Percentiles rank a stretch among this genome's conserved stretches.
These are phyloP conservation scores for Auricularia sp. DNA, from an alignment of 768 basidiomycete genomes.

Conservation along the genomic window DNA sequence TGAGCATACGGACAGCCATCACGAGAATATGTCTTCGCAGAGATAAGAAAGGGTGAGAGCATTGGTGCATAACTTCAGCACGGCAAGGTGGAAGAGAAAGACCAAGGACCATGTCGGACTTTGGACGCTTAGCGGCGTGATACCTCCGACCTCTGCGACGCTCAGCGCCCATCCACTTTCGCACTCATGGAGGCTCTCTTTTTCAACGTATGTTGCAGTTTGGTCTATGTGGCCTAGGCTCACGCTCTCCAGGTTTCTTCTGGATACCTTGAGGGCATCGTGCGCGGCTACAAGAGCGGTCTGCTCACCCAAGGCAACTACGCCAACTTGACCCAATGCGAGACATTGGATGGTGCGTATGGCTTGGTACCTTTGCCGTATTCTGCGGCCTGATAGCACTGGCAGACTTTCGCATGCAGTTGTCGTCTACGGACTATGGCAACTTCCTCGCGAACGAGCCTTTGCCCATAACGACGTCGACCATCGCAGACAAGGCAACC, in stretches of 20 bases:
- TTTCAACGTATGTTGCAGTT: constrained; percentile 58
- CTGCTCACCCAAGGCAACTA: constrained; percentile 86
- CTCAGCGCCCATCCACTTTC: neutral
- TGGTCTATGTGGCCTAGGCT: constrained; percentile 18
- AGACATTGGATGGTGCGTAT: constrained; percentile 79
- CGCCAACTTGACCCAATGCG: constrained; percentile 91
- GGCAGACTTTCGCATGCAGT: constrained; percentile 87
- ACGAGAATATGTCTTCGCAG: too few species aligned
- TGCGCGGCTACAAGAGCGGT: constrained; percentile 89
- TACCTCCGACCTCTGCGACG: neutral
- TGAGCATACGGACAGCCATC: too few species aligned
- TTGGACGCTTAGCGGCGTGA: neutral
- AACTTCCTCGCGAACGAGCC: constrained; percentile 97
- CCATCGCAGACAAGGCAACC: constrained; percentile 94
- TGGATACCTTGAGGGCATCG: constrained; percentile 73
- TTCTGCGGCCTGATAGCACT: neutral
- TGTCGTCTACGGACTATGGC: constrained; percentile 94
- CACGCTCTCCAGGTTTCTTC: constrained; percentile 41
- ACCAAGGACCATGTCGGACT: neutral
- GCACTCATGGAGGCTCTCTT: constrained; percentile 71
- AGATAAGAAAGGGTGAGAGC: too few species aligned
- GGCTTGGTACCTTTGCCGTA: neutral
- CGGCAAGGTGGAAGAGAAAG: neutral
- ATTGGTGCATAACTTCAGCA: too few species aligned
- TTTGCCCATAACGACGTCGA: constrained; percentile 83